Conservation (phyloP, 257 asterid genomes). For the Jasminum sambac region DNA sequence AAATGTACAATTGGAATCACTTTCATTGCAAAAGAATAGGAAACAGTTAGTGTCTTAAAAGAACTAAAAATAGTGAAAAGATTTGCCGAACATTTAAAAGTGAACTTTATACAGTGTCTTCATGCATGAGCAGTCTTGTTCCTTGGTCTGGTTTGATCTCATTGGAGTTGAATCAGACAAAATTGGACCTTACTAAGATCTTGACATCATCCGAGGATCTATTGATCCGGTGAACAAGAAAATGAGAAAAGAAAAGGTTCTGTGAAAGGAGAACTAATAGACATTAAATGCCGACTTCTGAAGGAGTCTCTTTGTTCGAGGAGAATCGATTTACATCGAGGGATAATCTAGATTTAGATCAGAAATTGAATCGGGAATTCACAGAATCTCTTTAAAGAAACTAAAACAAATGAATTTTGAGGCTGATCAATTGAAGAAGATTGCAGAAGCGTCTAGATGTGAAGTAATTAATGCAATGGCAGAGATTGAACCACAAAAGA, state of each 20-base stretch:
- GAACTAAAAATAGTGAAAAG: slow-evolving; percentile 67
- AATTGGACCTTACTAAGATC: slow-evolving; percentile 61
- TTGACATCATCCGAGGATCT: slow-evolving; percentile 65
- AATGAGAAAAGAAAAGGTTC: slow-evolving; percentile 45
- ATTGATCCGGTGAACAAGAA: slow-evolving; percentile 72
- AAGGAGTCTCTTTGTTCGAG: slow-evolving; percentile 18
- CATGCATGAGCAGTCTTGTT: slow-evolving; percentile 37
- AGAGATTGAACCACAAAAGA: slow-evolving; percentile 77
- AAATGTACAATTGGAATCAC: slow-evolving; percentile 50
- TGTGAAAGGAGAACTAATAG: slow-evolving; percentile 26
- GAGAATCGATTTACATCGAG: slow-evolving; percentile 14
- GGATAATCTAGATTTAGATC: neutral
- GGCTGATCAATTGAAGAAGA: slow-evolving; percentile 78
- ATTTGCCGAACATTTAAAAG: slow-evolving; percentile 56
- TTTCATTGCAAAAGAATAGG: slow-evolving; percentile 48
- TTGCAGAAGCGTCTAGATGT: slow-evolving; percentile 85
- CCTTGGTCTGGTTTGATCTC: slow-evolving; percentile 54
- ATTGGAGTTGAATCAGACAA: slow-evolving; percentile 67
- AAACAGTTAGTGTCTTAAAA: slow-evolving; percentile 58
- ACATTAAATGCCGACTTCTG: slow-evolving; percentile 24
- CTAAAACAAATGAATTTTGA: slow-evolving; percentile 45
- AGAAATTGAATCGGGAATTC: slow-evolving; percentile 20
- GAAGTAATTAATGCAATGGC: slow-evolving; percentile 86
- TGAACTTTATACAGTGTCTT: slow-evolving; percentile 49
- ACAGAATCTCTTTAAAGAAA: slow-evolving; percentile 1